Conservation (phyloP, 805 yeast genomes). For the Zygoascus biomembranicola region DNA sequence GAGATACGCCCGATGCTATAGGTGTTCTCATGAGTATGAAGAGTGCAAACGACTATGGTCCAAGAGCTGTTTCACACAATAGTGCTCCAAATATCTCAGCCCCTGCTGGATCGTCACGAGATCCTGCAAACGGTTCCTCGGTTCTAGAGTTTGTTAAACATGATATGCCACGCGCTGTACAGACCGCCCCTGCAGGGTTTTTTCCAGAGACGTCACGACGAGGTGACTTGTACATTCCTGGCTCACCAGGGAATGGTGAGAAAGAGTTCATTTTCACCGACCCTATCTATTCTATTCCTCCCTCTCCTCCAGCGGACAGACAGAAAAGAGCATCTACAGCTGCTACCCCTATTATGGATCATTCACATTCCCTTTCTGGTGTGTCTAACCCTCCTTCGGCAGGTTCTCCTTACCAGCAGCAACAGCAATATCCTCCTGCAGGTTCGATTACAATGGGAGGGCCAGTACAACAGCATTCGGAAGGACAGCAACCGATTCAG, state of each 20-base stretch:
- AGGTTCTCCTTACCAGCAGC: neutral
- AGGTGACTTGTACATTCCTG: too few species aligned
- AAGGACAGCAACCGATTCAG: neutral
- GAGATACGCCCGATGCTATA: neutral
- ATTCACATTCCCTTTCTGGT: neutral
- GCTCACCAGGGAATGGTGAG: too few species aligned
- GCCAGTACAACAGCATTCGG: neutral
- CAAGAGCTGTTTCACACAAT: too few species aligned
- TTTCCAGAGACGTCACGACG: too few species aligned
- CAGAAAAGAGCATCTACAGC: neutral
- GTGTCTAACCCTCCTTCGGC: neutral
- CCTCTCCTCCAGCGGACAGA: neutral
- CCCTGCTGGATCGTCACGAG: too few species aligned
- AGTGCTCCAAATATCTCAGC: too few species aligned
- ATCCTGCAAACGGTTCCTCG: too few species aligned
- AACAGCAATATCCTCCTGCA: neutral
- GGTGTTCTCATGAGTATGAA: neutral
- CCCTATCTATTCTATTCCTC: neutral
- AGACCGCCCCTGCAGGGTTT: too few species aligned
- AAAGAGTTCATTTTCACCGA: neutral
- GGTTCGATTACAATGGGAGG: neutral
- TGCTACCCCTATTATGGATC: neutral
- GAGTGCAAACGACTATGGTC: neutral
- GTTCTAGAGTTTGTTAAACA: too few species aligned
- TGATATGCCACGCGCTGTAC: too few species aligned